Conservation (phyloP, 2,329 filamentous ascomycete species). For the Fulvia fulva region DNA sequence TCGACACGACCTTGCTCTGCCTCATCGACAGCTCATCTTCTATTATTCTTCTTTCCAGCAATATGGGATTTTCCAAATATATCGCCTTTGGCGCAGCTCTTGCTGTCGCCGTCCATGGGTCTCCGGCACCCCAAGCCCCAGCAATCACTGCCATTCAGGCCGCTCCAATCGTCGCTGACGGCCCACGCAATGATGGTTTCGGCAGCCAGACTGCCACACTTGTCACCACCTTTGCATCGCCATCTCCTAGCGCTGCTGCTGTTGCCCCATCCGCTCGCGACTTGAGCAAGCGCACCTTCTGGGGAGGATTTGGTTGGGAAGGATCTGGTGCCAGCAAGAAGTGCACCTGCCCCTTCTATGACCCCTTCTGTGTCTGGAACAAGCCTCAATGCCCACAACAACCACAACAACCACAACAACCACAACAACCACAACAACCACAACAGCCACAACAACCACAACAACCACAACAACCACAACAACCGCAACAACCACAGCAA, state of each 20-base stretch:
- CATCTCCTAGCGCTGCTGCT: constrained; percentile 10
- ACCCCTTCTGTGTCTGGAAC: not conserved
- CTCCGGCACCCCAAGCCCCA: constrained; percentile 16
- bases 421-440: not conserved
- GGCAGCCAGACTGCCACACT: constrained; percentile 18
- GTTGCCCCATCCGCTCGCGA: constrained; percentile 1
- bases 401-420: not conserved
- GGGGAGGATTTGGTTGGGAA: too few species aligned
- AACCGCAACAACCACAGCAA: not conserved
- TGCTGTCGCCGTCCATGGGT: constrained; percentile 11
- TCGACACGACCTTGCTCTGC: not conserved
- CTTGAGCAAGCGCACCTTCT: not conserved
- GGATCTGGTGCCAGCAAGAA: too few species aligned
- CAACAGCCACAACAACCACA: constrained; percentile 9
- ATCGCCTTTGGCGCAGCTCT: constrained; percentile 8
- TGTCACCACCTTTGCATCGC: constrained; percentile 15
- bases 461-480: not conserved
- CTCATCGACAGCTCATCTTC: not conserved
- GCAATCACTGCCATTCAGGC: constrained; percentile 17
- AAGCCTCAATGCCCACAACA: not conserved
- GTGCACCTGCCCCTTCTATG: not conserved
- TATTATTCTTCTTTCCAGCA: not conserved
- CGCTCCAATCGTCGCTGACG: constrained; percentile 21
- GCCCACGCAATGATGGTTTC: constrained; percentile 10
- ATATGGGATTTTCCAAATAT: not conserved